Conservation (phyloP, 176 grass and related monocot genomes). For the Secale cereale region DNA sequence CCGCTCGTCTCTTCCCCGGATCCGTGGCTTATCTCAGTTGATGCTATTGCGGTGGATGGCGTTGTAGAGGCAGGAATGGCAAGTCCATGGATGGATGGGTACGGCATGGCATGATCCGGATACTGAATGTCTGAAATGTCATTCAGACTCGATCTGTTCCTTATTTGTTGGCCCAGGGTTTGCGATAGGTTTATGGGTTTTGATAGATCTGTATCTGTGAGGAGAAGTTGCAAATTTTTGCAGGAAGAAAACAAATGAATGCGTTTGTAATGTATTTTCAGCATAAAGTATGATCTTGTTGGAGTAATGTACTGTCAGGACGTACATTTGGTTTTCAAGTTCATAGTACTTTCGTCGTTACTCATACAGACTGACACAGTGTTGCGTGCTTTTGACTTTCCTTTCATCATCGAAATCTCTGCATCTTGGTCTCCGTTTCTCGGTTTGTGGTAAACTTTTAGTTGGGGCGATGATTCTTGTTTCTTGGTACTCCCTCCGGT, state of each 20-base stretch:
- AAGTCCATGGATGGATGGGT: too few relatives aligned
- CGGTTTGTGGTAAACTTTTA: constrained; percentile 8
- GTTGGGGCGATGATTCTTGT: too few relatives aligned
- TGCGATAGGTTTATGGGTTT: background rate
- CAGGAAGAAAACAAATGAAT: background rate
- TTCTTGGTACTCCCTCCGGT: too few relatives aligned
- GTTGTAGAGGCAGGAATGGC: background rate
- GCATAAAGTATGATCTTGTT: constrained; percentile 9
- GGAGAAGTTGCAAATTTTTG: background rate
- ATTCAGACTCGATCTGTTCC: background rate
- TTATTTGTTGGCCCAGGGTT: background rate
- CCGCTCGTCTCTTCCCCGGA: constrained; percentile 22
- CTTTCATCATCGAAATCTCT: constrained; percentile 48
- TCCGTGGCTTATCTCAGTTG: background rate
- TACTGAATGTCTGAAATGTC: background rate
- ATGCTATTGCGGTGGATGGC: constrained; percentile 34
- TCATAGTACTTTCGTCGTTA: background rate
- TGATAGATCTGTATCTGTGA: constrained; percentile 11
- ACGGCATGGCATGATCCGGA: too few relatives aligned
- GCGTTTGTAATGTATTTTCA: background rate
- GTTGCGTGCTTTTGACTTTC: constrained; percentile 34
- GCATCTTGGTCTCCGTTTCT: constrained; percentile 36
- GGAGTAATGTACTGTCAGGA: background rate
- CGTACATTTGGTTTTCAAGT: background rate
- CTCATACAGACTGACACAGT: background rate